Conservation (phyloP, 805 yeast genomes). For the Clavispora asparagi region DNA sequence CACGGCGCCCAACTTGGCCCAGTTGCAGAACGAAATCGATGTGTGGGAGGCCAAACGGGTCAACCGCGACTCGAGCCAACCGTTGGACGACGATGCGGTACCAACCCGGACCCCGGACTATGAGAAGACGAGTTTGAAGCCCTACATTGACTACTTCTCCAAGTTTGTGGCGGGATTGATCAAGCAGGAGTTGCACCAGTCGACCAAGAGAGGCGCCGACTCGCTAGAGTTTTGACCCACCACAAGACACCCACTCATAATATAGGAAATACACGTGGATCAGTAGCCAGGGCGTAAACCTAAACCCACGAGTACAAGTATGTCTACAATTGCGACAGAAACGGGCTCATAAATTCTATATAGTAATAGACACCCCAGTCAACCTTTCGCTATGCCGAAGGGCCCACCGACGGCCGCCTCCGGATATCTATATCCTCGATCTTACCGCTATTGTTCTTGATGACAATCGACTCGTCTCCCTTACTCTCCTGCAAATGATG, state of each 20-base stretch:
- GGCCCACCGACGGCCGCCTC: neutral
- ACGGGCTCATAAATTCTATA: too few relatives aligned
- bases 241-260: too few relatives aligned
- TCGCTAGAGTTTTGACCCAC: constrained; percentile 27
- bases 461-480: constrained; percentile 26
- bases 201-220: constrained; percentile 23
- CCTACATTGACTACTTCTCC: constrained; percentile 63
- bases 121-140: constrained; percentile 65
- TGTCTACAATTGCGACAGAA: too few relatives aligned
- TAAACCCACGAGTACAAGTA: too few relatives aligned
- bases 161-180: constrained; percentile 54
- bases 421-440: constrained; percentile 18
- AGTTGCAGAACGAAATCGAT: constrained; percentile 61
- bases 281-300: too few relatives aligned
- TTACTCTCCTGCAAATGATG: constrained; percentile 38
- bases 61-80: constrained; percentile 23
- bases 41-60: constrained; percentile 35
- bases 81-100: constrained; percentile 18
- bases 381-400: too few relatives aligned
- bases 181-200: constrained; percentile 45
- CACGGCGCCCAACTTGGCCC: constrained; percentile 68
- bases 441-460: constrained; percentile 34
- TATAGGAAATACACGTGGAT: too few relatives aligned
- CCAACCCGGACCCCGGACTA: constrained; percentile 35
- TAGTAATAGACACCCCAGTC: too few relatives aligned